Evolutionary conservation across 2,329 filamentous ascomycete species (phyloP).

Genomic region (Polychaeton citri): DNA sequence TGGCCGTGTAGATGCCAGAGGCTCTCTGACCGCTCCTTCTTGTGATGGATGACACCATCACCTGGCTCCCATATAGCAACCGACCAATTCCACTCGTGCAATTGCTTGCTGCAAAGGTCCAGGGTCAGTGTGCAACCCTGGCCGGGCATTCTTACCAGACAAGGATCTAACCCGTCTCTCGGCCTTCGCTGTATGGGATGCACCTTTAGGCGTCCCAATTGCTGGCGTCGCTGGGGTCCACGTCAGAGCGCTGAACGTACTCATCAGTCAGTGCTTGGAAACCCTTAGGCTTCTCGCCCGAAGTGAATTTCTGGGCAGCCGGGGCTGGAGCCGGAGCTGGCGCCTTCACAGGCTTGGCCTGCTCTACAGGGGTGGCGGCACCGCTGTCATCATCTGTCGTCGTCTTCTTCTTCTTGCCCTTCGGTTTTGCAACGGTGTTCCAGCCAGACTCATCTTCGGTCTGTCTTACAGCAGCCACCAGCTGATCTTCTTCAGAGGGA

Average conservation of each 20-base stretch:
- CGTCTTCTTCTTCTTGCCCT: slow-evolving; percentile 43
- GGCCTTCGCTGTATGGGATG: no score
- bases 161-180: no score
- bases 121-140: no score
- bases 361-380: slow-evolving; percentile 3
- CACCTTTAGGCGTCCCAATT: slow-evolving; percentile 15
- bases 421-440: slow-evolving; percentile 44
- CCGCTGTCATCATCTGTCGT: slow-evolving; percentile 4
- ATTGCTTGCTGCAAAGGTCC: no score
- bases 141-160: no score
- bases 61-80: no score
- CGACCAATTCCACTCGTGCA: no score
- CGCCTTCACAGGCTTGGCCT: slow-evolving; percentile 2
- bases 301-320: slow-evolving; percentile 6
- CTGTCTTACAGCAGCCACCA: slow-evolving; percentile 36
- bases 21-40: no score
- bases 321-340: slow-evolving; percentile 2
- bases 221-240: slow-evolving; percentile 11
- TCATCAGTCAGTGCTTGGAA: slow-evolving; percentile 11
- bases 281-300: slow-evolving; percentile 11
- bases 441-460: slow-evolving; percentile 41
- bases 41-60: no score
- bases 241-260: slow-evolving; percentile 8
- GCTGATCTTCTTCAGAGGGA: slow-evolving; percentile 48
- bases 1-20: no score